phyloP scores from a whole-genome alignment of 1,139 yeast genomes.

The Trichomonascaceae sp. region DNA sequence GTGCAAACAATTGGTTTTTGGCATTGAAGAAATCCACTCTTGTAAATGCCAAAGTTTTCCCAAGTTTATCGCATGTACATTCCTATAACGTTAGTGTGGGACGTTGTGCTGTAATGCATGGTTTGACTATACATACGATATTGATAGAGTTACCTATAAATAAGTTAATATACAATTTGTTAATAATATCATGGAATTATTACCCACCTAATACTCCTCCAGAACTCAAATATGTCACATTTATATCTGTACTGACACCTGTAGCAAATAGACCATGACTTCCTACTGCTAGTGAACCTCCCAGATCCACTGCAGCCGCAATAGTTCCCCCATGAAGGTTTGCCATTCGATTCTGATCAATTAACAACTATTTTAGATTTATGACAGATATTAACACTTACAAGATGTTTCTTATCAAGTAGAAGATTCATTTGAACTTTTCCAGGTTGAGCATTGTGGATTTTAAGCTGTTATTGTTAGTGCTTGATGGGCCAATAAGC shows the following conservation, averaged over 20 bases:
- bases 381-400: slow-evolving; percentile 15
- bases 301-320: slow-evolving; percentile 37
- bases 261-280: slow-evolving; percentile 38
- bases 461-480: slow-evolving; percentile 19
- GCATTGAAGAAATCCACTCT: slow-evolving; percentile 32
- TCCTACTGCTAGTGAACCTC: slow-evolving; percentile 42
- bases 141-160: slow-evolving; percentile 19
- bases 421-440: slow-evolving; percentile 31
- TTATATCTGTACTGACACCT: slow-evolving; percentile 40
- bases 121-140: slow-evolving; percentile 15
- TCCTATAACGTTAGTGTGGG: slow-evolving; percentile 18
- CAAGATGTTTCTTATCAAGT: slow-evolving; percentile 34
- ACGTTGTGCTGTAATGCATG: slow-evolving; percentile 1
- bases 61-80: slow-evolving; percentile 34
- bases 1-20: slow-evolving; percentile 32
- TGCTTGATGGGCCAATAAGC: background rate
- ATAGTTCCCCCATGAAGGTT: slow-evolving; percentile 40
- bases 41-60: slow-evolving; percentile 39
- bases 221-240: slow-evolving; percentile 37
- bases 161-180: background rate
- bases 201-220: slow-evolving; percentile 36
- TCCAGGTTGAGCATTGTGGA: slow-evolving; percentile 32
- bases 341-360: slow-evolving; percentile 33
- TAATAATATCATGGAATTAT: background rate
- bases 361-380: background rate